Conservation (phyloP, 2,329 filamentous ascomycete genomes). For the Trichoderma asperellum region DNA sequence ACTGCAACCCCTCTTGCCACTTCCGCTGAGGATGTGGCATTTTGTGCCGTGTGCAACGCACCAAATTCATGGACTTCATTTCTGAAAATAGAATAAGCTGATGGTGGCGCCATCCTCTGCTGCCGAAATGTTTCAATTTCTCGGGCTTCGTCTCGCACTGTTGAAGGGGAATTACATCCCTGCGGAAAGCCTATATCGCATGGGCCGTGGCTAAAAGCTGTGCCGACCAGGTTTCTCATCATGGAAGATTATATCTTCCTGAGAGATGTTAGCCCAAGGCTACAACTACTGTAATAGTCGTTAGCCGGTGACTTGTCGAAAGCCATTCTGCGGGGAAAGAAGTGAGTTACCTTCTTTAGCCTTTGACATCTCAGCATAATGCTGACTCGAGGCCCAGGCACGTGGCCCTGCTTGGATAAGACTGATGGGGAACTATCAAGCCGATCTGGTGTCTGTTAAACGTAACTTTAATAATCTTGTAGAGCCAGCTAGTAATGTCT, state of each 20-base stretch:
- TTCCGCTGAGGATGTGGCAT: slow-evolving; percentile 51
- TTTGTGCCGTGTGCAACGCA: slow-evolving; percentile 57
- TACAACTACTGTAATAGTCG: slow-evolving; percentile 5
- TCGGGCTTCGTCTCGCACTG: slow-evolving; percentile 52
- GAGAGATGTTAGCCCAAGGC: slow-evolving; percentile 12
- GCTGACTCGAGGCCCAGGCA: slow-evolving; percentile 40
- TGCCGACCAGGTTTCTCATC: slow-evolving; percentile 50
- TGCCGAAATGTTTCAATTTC: slow-evolving; percentile 48
- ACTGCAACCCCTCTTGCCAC: slow-evolving; percentile 46
- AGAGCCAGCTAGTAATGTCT: too few relatives aligned
- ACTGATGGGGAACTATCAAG: background rate
- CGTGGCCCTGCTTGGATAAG: slow-evolving; percentile 33
- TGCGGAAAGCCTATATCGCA: slow-evolving; percentile 42
- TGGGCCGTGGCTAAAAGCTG: slow-evolving; percentile 46
- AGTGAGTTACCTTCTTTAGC: slow-evolving; percentile 5
- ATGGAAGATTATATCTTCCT: slow-evolving; percentile 47
- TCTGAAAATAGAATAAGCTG: slow-evolving; percentile 54
- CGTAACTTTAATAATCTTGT: background rate
- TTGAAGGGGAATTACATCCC: slow-evolving; percentile 51
- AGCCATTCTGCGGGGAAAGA: slow-evolving; percentile 18
- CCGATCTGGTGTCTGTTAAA: background rate
- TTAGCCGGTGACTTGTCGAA: slow-evolving; percentile 16
- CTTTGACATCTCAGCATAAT: background rate
- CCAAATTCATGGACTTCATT: slow-evolving; percentile 56
- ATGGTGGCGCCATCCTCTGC: slow-evolving; percentile 51